A percentile compares a stretch with the other conserved stretches of the same genome.
Conservation (phyloP, 2,329 filamentous ascomycete species). For the Ophiostoma piceae region DNA sequence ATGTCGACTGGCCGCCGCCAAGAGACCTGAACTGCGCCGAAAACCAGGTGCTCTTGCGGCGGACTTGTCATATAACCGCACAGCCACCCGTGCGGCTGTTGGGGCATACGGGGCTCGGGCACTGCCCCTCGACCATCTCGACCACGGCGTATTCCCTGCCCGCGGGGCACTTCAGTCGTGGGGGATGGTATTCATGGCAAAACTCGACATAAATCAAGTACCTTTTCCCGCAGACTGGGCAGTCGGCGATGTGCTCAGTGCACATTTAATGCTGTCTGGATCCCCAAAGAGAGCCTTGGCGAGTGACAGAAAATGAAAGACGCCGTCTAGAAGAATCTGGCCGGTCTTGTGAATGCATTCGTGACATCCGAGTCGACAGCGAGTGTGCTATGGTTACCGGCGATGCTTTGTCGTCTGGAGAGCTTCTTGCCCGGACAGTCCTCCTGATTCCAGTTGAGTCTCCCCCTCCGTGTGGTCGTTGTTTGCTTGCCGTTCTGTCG, state of each 20-base stretch:
- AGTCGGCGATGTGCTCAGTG: slow-evolving; percentile 51
- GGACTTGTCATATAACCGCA: slow-evolving; percentile 44
- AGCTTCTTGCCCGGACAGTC: not conserved
- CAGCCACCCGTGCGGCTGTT: slow-evolving; percentile 55
- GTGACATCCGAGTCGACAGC: slow-evolving; percentile 1
- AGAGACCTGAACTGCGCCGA: slow-evolving; percentile 29
- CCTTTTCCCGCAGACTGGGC: slow-evolving; percentile 55
- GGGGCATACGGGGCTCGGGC: slow-evolving; percentile 55
- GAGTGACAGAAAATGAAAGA: not conserved
- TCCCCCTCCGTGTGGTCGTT: too few relatives aligned
- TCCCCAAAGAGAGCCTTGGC: not conserved
- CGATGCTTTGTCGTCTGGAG: not conserved
- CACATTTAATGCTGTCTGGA: slow-evolving; percentile 45
- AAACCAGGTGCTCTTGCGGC: slow-evolving; percentile 43
- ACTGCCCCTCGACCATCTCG: slow-evolving; percentile 50
- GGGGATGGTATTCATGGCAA: slow-evolving; percentile 48
- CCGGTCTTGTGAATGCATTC: not conserved
- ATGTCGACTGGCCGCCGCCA: not conserved
- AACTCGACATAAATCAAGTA: slow-evolving; percentile 56
- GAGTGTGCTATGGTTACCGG: not conserved
- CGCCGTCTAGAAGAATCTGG: not conserved
- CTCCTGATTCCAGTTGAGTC: not conserved
- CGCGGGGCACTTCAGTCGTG: slow-evolving; percentile 43
- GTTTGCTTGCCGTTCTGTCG: not conserved
- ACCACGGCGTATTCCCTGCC: slow-evolving; percentile 39